Conservation (phyloP, 805 yeast species). For the Wickerhamiella hasegawae region DNA sequence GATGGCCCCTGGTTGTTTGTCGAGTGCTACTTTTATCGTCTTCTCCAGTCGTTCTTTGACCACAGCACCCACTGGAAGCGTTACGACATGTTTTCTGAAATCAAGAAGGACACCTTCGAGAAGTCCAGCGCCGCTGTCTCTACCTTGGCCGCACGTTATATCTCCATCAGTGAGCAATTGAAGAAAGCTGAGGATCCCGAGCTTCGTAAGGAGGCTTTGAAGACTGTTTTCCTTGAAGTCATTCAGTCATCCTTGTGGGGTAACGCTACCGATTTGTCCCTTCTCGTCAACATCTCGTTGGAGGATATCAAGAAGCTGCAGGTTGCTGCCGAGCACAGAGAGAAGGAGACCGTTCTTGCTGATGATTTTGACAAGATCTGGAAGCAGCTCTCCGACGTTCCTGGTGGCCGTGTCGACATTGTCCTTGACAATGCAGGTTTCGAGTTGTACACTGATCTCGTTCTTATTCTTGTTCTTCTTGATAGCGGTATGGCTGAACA, state of each 20-base stretch:
- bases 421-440: conserved; percentile 91
- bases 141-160: conserved; percentile 59
- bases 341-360: conserved; percentile 57
- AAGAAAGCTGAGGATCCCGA: conserved; percentile 1
- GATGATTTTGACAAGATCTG: conserved; percentile 65
- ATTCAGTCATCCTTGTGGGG: conserved; percentile 92
- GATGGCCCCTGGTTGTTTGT: conserved; percentile 80
- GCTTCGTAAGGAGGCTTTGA: conserved; percentile 25
- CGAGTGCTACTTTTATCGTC: conserved; percentile 74
- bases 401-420: conserved; percentile 48
- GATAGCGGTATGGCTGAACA: conserved; percentile 50
- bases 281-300: conserved; percentile 51
- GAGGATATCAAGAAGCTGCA: conserved; percentile 86
- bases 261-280: conserved; percentile 86
- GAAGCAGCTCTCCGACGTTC: conserved; percentile 21
- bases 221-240: conserved; percentile 61
- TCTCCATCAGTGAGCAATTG: conserved; percentile 23
- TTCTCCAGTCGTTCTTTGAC: conserved; percentile 18
- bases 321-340: conserved; percentile 66
- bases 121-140: conserved; percentile 63
- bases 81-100: conserved; percentile 58
- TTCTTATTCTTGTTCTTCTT: conserved; percentile 46
- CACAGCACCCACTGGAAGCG: conserved; percentile 27
- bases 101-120: conserved; percentile 60
- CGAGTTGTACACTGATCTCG: conserved; percentile 78